Conservation (phyloP, 768 basidiomycete species). For the Kwoniella heveanensis region DNA sequence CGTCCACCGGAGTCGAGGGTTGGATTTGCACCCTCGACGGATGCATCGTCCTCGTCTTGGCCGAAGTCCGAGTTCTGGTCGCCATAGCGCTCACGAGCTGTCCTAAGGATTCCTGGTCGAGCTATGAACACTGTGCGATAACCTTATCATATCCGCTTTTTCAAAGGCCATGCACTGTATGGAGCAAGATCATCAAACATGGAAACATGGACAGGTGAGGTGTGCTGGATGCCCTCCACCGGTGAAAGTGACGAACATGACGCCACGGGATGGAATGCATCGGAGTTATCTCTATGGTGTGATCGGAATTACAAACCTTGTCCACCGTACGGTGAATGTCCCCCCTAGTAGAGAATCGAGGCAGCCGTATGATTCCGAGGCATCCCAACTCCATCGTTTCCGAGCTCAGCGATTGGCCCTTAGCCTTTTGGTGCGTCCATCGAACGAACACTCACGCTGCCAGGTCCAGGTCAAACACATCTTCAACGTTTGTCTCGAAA, state of each 20-base stretch:
- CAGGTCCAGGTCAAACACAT: background rate
- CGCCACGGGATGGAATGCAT: background rate
- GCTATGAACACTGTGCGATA: background rate
- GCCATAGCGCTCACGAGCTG: constrained; percentile 3
- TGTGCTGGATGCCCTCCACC: constrained; percentile 11
- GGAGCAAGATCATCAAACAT: too few relatives aligned
- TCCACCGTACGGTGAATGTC: background rate
- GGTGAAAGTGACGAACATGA: constrained; percentile 3
- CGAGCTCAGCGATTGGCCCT: constrained; percentile 15
- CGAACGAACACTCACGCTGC: background rate
- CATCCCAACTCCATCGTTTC: background rate
- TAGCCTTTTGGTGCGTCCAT: background rate
- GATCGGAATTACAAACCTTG: background rate
- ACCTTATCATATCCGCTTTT: too few relatives aligned
- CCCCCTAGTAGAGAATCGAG: background rate
- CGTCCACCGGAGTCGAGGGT: constrained; percentile 21
- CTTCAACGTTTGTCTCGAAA: background rate
- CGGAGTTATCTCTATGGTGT: constrained; percentile 7
- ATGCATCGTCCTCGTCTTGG: constrained; percentile 5
- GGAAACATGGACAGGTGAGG: too few relatives aligned
- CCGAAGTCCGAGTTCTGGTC: constrained; percentile 6
- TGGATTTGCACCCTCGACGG: constrained; percentile 30
- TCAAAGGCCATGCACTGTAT: too few relatives aligned
- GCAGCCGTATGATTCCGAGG: background rate
- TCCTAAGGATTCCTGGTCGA: background rate